phyloP scores from a whole-genome alignment of 805 yeast genomes.

The Yamadazyma philogaea region DNA sequence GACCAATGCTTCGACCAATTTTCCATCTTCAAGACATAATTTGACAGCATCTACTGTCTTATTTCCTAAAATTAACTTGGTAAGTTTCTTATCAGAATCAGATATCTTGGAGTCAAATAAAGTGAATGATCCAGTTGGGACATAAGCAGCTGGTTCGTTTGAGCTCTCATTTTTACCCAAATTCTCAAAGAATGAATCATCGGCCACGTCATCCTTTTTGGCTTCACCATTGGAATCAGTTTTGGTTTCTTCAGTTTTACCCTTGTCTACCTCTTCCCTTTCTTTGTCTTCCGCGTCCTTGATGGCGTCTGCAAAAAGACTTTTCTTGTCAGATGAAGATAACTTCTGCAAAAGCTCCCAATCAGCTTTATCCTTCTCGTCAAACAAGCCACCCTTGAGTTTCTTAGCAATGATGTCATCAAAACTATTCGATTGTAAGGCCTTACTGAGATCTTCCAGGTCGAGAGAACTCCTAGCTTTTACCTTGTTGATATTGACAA shows the following conservation, averaged over 20 bases:
- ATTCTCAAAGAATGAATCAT: slow-evolving; percentile 30
- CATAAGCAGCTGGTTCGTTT: slow-evolving; percentile 17
- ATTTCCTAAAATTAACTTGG: slow-evolving; percentile 52
- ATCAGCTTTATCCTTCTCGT: slow-evolving; percentile 49
- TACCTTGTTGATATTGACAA: slow-evolving; percentile 44
- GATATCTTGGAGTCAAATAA: slow-evolving; percentile 32
- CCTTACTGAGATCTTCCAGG: slow-evolving; percentile 47
- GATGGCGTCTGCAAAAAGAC: slow-evolving; percentile 38
- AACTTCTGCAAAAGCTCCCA: slow-evolving; percentile 62
- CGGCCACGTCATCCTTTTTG: slow-evolving; percentile 17
- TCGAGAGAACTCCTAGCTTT: slow-evolving; percentile 32
- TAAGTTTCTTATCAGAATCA: slow-evolving; percentile 40
- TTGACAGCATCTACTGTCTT: slow-evolving; percentile 66
- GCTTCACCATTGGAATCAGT: slow-evolving; percentile 10
- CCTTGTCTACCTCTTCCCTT: slow-evolving; percentile 4
- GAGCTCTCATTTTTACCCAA: slow-evolving; percentile 25
- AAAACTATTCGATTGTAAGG: slow-evolving; percentile 56
- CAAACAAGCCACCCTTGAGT: slow-evolving; percentile 33
- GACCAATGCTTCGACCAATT: slow-evolving; percentile 74
- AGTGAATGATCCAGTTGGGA: slow-evolving; percentile 56
- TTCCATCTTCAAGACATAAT: slow-evolving; percentile 57
- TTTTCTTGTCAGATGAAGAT: slow-evolving; percentile 47
- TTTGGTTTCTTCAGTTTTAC: slow-evolving; percentile 9
- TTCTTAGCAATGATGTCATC: slow-evolving; percentile 54
- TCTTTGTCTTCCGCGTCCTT: slow-evolving; percentile 17